Base-by-base conservation (phyloP, 1,284 basidiomycete species). In the Ustilago xerochloae region DNA sequence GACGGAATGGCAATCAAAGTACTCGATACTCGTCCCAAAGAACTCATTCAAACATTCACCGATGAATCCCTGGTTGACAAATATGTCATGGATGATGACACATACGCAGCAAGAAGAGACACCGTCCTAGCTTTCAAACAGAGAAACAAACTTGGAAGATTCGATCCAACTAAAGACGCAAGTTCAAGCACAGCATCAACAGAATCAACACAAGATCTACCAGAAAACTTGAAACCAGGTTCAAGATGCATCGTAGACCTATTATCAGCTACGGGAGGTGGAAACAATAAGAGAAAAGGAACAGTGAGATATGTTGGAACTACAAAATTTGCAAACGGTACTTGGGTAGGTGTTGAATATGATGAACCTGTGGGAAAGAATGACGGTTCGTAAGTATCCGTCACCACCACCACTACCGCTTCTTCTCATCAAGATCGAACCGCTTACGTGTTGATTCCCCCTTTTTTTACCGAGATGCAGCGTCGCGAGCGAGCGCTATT, bases 301-400 rank as follows among this genome's bases (percentile, higher is more conserved):
- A 91, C 90, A 0, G 90, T 99, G 22, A 88, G 90, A 9, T 99
- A 91, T 79, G 90, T 95, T 12, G 97, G 97, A 0, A 83, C 86
- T 26, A 93, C 94, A 0, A 87, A 88, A 55, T 97, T 98, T 80
- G 90, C 90, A 10, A 64, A 32, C 4, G 85, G 81, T 0, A 82
- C 89, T 0, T 98, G 96, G 96, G 89, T 98, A 2, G 97, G 96
- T 0, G 88, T 99, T 7, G 93, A 97, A 85, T 93, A 96, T 79
- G 97, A 99, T 82, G 97, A 98, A 81, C 96, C 97, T 1, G 88
- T 94, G 12, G 95, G 96, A 12, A 97, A 95, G 86, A 95, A 96
- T 73, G 92, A 98, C 84, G 96, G 96, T 75, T 90, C 90, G 93
- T 95, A 84, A 87, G 93, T 89, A 48, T n/a, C n/a, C n/a, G n/a